These are phyloP conservation scores for Leucocoprinus sp. DNA, from an alignment of 768 basidiomycete genomes.

Conservation along the genomic window DNA sequence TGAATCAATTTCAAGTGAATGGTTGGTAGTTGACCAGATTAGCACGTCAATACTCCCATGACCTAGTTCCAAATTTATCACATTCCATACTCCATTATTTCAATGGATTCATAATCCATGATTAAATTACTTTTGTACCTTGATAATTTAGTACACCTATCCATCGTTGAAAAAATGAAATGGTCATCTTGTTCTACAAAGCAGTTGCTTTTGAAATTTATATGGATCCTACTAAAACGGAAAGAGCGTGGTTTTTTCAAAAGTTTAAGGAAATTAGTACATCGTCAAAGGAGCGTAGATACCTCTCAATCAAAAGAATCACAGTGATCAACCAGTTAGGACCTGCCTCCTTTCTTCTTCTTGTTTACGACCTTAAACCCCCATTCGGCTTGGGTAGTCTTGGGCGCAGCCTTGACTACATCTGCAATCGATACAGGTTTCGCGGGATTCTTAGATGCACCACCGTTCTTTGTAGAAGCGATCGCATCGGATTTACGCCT, in stretches of 20 bases:
- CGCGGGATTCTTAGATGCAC: slow-evolving; percentile 27
- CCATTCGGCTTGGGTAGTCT: slow-evolving; percentile 70
- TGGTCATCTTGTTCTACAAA: neutral
- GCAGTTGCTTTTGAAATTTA: neutral
- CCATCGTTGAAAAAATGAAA: neutral
- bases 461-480: slow-evolving; percentile 40
- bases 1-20: slow-evolving; percentile 3
- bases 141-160: neutral
- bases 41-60: too few species aligned
- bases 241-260: neutral
- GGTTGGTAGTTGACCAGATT: slow-evolving; percentile 9
- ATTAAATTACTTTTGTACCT: neutral
- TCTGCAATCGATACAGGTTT: slow-evolving; percentile 75
- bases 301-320: slow-evolving; percentile 1
- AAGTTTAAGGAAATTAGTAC: slow-evolving; percentile 5
- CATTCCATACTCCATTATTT: neutral
- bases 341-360: slow-evolving; percentile 80
- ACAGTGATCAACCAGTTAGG: slow-evolving; percentile 24
- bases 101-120: neutral
- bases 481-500: slow-evolving; percentile 78
- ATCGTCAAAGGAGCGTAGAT: slow-evolving; percentile 6
- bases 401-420: slow-evolving; percentile 85
- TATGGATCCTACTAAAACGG: neutral
- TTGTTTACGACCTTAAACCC: slow-evolving; percentile 92
- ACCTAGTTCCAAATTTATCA: too few species aligned